Conservation (phyloP, 2,329 filamentous ascomycete species). For the Talaromyces sp. region DNA sequence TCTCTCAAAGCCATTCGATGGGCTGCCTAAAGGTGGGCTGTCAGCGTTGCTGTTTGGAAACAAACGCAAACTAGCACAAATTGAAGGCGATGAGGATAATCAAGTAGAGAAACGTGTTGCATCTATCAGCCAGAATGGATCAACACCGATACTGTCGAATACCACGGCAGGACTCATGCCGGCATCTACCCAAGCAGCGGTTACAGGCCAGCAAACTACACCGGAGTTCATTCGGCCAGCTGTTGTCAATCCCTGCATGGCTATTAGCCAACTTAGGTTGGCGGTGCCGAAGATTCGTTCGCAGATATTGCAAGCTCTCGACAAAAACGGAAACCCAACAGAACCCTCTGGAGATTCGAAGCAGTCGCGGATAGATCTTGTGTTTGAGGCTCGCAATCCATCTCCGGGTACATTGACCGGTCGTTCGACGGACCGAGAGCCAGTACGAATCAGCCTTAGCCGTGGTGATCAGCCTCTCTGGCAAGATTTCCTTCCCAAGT, state of each 20-base stretch:
- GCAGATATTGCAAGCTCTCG: conserved; percentile 78
- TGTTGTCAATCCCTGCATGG: conserved; percentile 76
- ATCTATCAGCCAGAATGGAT: conserved; percentile 62
- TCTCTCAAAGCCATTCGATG: conserved; percentile 89
- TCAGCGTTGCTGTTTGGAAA: conserved; percentile 85
- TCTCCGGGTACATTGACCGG: conserved; percentile 59
- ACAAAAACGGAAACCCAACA: conserved; percentile 51
- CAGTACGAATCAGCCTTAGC: conserved; percentile 76
- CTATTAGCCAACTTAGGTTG: conserved; percentile 78
- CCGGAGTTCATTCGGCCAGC: conserved; percentile 87
- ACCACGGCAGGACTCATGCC: conserved; percentile 75
- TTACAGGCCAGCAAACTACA: conserved; percentile 63
- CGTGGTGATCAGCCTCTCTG: conserved; percentile 79
- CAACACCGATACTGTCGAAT: conserved; percentile 72
- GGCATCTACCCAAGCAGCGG: conserved; percentile 61
- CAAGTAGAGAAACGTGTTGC: conserved; percentile 60
- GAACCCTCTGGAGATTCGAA: conserved; percentile 40
- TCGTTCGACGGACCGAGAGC: conserved; percentile 68
- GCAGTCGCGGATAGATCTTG: conserved; percentile 64
- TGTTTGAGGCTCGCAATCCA: conserved; percentile 88
- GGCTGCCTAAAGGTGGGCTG: conserved; percentile 84
- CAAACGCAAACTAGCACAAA: conserved; percentile 75
- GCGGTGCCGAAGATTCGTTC: conserved; percentile 83
- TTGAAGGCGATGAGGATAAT: conserved; percentile 74
- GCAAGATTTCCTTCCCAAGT: conserved; percentile 88